Conservation (phyloP, 495 filamentous ascomycete genomes). For the Daldinia concentrica region DNA sequence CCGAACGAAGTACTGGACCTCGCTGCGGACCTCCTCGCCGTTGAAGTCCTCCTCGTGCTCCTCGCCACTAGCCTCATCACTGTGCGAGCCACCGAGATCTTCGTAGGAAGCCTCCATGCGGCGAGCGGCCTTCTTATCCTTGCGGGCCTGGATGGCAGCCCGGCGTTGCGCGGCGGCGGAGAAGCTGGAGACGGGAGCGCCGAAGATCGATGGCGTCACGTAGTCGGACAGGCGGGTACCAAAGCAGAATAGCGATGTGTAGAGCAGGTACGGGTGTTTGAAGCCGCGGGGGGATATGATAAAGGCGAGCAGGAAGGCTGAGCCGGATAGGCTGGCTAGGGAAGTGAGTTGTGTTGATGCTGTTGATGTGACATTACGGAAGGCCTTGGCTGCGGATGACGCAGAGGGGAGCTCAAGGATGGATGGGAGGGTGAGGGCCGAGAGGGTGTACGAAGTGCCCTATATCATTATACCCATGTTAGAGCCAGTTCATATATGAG, state of each 20-base stretch:
- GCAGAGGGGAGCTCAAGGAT: constrained; percentile 81
- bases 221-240: constrained; percentile 64
- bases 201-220: constrained; percentile 62
- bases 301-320: constrained; percentile 77
- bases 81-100: constrained; percentile 63
- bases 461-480: constrained; percentile 47
- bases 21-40: constrained; percentile 79
- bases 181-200: constrained; percentile 32
- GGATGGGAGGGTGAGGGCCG: constrained; percentile 75
- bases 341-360: constrained; percentile 67
- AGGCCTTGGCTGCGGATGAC: constrained; percentile 68
- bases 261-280: constrained; percentile 87
- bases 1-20: constrained; percentile 71
- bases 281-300: constrained; percentile 71
- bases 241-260: constrained; percentile 70
- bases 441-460: constrained; percentile 85
- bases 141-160: constrained; percentile 38
- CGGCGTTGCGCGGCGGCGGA: constrained; percentile 39
- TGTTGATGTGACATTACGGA: constrained; percentile 67
- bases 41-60: constrained; percentile 70
- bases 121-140: constrained; percentile 39
- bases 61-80: constrained; percentile 58
- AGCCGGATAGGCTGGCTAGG: constrained; percentile 67
- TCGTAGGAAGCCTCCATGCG: constrained; percentile 71
- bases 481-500: background rate